A percentile compares a stretch with the other conserved stretches of the same genome.
Evolutionary conservation across 1,284 basidiomycete species (phyloP).

Genomic region (Kalmanozyma brasiliensis): DNA sequence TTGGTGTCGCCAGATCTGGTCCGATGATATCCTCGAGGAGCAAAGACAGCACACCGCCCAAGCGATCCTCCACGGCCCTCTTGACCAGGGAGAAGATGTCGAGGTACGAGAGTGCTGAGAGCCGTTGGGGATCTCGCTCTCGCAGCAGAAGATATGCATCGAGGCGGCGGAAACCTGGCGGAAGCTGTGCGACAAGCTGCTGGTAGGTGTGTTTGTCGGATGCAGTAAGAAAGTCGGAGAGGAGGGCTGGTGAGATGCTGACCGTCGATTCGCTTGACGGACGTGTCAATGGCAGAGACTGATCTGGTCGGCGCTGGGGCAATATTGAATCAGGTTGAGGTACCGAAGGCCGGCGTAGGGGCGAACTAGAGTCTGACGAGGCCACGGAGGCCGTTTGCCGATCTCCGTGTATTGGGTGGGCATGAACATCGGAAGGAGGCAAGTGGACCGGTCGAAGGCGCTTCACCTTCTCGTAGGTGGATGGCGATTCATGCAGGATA

Average conservation of each 20-base stretch:
- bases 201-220: constrained; percentile 8
- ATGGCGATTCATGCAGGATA: constrained; percentile 18
- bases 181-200: constrained; percentile 13
- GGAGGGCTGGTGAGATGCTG: constrained; percentile 8
- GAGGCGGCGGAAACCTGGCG: constrained; percentile 15
- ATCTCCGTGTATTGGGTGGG: not conserved
- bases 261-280: not conserved
- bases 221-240: constrained; percentile 25
- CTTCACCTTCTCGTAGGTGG: constrained; percentile 19
- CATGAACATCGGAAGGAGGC: not conserved
- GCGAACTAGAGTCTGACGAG: not conserved
- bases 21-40: constrained; percentile 39
- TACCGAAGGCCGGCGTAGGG: no score
- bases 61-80: constrained; percentile 7
- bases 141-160: constrained; percentile 41
- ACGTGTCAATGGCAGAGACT: not conserved
- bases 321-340: not conserved
- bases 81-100: constrained; percentile 30
- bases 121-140: constrained; percentile 20
- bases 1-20: constrained; percentile 10
- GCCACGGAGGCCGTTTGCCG: not conserved
- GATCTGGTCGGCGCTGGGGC: constrained; percentile 6
- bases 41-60: constrained; percentile 28
- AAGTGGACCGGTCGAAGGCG: constrained; percentile 18
- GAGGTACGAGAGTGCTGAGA: constrained; percentile 16